Evolutionary conservation across 805 yeast genomes (phyloP).

Genomic region (Metschnikowia henanensis): DNA sequence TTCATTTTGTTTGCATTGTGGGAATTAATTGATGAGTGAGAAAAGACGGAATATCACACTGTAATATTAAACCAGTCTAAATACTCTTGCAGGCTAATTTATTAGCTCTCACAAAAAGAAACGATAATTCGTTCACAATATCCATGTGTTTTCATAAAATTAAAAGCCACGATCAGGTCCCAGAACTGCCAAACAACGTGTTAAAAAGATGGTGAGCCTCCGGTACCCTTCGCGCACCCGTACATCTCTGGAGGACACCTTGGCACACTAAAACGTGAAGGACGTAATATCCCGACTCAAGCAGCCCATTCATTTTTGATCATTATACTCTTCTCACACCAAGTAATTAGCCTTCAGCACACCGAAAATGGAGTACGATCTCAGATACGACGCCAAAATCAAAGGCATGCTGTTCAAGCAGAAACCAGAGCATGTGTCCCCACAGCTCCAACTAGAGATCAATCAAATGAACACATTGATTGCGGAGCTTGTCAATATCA

Average conservation of each 20-base stretch:
- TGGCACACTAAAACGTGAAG: neutral
- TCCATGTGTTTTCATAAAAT: too few relatives aligned
- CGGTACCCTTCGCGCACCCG: slow-evolving; percentile 6
- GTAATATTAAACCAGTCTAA: too few relatives aligned
- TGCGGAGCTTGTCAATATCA: slow-evolving; percentile 39
- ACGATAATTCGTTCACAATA: too few relatives aligned
- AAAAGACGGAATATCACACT: too few relatives aligned
- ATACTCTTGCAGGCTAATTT: too few relatives aligned
- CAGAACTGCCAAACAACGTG: neutral
- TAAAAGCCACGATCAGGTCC: neutral
- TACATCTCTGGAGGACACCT: slow-evolving; percentile 9
- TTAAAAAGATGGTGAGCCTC: too few relatives aligned
- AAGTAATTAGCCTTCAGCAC: too few relatives aligned
- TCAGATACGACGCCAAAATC: slow-evolving; percentile 20
- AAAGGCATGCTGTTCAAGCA: slow-evolving; percentile 16
- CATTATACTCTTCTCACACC: too few relatives aligned
- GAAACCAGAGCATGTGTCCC: slow-evolving; percentile 16
- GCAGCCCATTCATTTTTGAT: too few relatives aligned
- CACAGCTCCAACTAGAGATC: slow-evolving; percentile 41
- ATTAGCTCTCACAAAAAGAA: too few relatives aligned
- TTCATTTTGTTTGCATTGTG: too few relatives aligned
- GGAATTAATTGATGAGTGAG: too few relatives aligned
- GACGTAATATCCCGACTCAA: neutral
- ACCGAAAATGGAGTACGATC: slow-evolving; percentile 21
- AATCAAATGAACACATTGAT: slow-evolving; percentile 41